Conservation (phyloP, 106 monocot genomes). For the Allium sativum region DNA sequence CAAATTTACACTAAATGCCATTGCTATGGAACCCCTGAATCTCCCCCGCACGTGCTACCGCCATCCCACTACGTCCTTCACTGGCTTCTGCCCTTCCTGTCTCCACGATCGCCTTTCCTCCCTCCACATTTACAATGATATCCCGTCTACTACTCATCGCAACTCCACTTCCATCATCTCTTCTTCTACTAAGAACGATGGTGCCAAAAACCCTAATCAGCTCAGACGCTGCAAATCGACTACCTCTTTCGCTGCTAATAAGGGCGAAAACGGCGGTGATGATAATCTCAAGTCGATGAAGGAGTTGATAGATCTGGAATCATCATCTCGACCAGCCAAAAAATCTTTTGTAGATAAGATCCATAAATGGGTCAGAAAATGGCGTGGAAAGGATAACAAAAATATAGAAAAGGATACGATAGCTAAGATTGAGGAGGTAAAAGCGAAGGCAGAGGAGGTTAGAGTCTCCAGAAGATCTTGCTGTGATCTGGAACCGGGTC, state of each 20-base stretch:
- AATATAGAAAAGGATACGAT: constrained; percentile 12
- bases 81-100: constrained; percentile 54
- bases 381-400: constrained; percentile 16
- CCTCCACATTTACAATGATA: constrained; percentile 17
- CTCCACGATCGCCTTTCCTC: constrained; percentile 56
- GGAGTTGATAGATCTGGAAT: neutral
- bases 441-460: constrained; percentile 12
- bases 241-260: constrained; percentile 26
- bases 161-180: constrained; percentile 22
- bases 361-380: constrained; percentile 38
- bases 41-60: constrained; percentile 19
- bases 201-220: constrained; percentile 13
- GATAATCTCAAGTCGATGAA: constrained; percentile 7
- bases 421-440: constrained; percentile 2
- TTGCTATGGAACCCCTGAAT: neutral
- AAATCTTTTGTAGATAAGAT: constrained; percentile 27
- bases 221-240: constrained; percentile 66
- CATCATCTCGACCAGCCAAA: constrained; percentile 4
- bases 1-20: neutral
- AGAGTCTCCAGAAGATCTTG: constrained; percentile 10
- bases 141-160: constrained; percentile 17
- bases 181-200: constrained; percentile 9
- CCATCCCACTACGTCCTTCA: constrained; percentile 41
- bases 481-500: constrained; percentile 29
- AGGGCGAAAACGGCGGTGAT: constrained; percentile 14